phyloP scores from a whole-genome alignment of 495 filamentous ascomycete genomes.

The Antarctomyces pellizariae region DNA sequence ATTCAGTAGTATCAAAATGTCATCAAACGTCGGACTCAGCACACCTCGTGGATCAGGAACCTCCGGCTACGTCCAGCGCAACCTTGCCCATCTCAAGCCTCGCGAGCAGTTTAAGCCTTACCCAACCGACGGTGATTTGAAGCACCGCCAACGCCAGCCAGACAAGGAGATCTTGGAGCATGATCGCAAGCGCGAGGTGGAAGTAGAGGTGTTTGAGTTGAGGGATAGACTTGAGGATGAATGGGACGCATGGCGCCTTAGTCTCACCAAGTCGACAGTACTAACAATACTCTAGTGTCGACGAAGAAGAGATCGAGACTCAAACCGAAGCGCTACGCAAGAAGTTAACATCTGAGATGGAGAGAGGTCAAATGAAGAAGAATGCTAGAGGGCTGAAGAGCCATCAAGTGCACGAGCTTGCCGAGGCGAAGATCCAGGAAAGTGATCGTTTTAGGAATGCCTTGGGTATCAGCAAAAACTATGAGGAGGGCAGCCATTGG shows the following conservation, averaged over 20 bases:
- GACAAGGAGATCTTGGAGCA: constrained; percentile 87
- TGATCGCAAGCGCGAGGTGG: constrained; percentile 67
- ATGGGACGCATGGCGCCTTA: constrained; percentile 27
- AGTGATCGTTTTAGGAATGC: constrained; percentile 74
- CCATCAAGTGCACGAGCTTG: constrained; percentile 91
- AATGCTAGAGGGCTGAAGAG: constrained; percentile 41
- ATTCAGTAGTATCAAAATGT: constrained; percentile 30
- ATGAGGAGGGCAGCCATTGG: constrained; percentile 69
- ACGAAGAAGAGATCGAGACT: constrained; percentile 59
- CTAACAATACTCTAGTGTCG: constrained; percentile 22
- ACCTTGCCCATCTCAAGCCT: constrained; percentile 64
- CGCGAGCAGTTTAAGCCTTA: constrained; percentile 43
- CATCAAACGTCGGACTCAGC: constrained; percentile 89
- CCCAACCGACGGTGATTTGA: constrained; percentile 25
- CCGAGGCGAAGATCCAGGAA: constrained; percentile 90
- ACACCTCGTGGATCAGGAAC: constrained; percentile 91
- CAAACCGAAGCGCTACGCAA: constrained; percentile 38
- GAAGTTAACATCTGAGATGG: constrained; percentile 33
- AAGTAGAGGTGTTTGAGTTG: constrained; percentile 80
- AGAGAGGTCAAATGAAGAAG: constrained; percentile 13
- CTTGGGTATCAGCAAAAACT: constrained; percentile 68
- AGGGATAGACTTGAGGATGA: constrained; percentile 77
- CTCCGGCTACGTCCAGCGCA: constrained; percentile 91
- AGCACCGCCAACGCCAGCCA: constrained; percentile 57
- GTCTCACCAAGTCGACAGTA: neutral